phyloP scores from a whole-genome alignment of 305 asterid species.

The Caryopteris hybrid region DNA sequence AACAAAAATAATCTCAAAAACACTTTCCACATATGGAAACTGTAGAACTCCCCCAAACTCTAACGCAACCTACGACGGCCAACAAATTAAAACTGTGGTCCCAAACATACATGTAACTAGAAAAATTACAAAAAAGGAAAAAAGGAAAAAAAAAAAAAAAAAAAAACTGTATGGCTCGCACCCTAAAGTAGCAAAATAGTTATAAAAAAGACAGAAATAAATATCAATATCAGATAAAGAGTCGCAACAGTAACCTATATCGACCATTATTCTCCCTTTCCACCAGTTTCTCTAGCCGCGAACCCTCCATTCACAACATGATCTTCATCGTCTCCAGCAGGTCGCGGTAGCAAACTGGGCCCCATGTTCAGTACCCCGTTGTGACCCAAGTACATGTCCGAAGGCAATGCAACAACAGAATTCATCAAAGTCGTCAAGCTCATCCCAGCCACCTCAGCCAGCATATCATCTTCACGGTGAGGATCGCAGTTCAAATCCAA shows the following conservation, averaged over 20 bases:
- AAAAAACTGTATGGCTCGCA: neutral
- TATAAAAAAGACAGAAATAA: neutral
- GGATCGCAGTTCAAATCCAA: slow-evolving; percentile 88
- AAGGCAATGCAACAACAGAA: slow-evolving; percentile 36
- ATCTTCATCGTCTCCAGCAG: slow-evolving; percentile 21
- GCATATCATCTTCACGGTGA: slow-evolving; percentile 56
- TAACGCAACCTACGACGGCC: too few relatives aligned
- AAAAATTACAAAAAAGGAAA: neutral
- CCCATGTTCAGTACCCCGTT: slow-evolving; percentile 14
- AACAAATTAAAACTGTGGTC: too few relatives aligned
- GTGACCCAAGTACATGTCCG: slow-evolving; percentile 39
- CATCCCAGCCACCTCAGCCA: slow-evolving; percentile 52
- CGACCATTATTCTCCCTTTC: slow-evolving; percentile 27
- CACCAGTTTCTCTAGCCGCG: slow-evolving; percentile 9
- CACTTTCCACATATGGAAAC: too few relatives aligned
- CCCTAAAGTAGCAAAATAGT: neutral
- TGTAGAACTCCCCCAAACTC: too few relatives aligned
- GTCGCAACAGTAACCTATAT: neutral
- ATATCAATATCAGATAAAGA: neutral
- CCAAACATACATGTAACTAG: neutral
- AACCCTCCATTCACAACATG: slow-evolving; percentile 18
- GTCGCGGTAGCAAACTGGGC: slow-evolving; percentile 22
- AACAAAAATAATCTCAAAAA: neutral
- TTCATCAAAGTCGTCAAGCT: slow-evolving; percentile 55
- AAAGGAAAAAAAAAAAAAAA: too few relatives aligned